Evolutionary conservation across 345 rosid species (phyloP).

Genomic region (Microthlaspi erraticum): DNA sequence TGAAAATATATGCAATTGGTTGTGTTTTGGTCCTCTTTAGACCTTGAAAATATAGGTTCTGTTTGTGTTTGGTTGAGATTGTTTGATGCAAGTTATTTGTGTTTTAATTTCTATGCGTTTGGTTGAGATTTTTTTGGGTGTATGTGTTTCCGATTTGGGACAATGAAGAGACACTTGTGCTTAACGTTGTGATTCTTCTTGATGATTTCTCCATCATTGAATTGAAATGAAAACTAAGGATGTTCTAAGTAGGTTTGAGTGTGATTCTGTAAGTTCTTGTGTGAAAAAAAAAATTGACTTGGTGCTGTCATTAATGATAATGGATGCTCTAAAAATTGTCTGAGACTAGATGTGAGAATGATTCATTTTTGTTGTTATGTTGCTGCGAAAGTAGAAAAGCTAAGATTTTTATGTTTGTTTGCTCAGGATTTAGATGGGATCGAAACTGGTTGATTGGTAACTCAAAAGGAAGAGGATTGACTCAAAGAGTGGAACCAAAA

Average conservation of each 20-base stretch:
- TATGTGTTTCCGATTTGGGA: no score
- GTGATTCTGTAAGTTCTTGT: background rate
- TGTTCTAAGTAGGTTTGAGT: background rate
- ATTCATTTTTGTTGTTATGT: conserved; percentile 8
- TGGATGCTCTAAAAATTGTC: background rate
- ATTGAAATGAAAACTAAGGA: conserved; percentile 6
- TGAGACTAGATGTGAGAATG: background rate
- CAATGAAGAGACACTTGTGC: no score
- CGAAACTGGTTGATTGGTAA: conserved; percentile 83
- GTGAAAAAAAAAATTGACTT: background rate
- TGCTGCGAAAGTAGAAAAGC: background rate
- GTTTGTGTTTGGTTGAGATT: no score
- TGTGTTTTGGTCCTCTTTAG: no score
- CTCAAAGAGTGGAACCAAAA: conserved; percentile 90
- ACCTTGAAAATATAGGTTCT: no score
- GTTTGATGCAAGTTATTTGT: no score
- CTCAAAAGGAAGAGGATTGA: conserved; percentile 72
- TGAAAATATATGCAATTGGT: no score
- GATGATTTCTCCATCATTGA: no score
- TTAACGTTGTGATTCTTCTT: no score
- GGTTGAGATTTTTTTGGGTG: no score
- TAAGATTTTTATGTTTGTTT: conserved; percentile 4
- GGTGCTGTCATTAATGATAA: no score
- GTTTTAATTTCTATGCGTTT: no score
- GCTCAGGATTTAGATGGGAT: conserved; percentile 85